phyloP scores from a whole-genome alignment of 371 early-diverging fungal species.

The Mucor circinelloides region DNA sequence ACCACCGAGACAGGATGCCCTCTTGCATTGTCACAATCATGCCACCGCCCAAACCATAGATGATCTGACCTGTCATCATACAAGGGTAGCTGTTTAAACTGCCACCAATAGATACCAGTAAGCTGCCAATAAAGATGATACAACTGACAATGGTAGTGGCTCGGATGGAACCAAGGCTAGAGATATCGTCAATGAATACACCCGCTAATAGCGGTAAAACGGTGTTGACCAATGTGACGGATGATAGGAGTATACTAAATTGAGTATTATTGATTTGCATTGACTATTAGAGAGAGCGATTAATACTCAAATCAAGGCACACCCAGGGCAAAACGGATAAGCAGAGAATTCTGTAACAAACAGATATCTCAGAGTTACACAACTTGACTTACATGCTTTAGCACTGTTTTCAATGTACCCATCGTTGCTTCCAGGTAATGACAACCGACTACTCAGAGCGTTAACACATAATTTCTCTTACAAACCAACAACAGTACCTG shows the following conservation, averaged over 20 bases:
- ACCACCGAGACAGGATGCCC: conserved; percentile 50
- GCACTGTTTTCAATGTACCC: conserved; percentile 43
- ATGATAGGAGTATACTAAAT: conserved; percentile 70
- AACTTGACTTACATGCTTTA: conserved; percentile 37
- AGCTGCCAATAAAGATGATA: conserved; percentile 36
- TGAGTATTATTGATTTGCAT: conserved; percentile 70
- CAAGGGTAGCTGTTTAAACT: conserved; percentile 33
- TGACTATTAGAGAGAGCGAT: conserved; percentile 16
- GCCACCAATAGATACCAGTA: conserved; percentile 38
- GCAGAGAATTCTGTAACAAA: not conserved
- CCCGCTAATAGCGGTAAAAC: conserved; percentile 70
- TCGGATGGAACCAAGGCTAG: conserved; percentile 40
- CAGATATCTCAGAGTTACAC: not conserved
- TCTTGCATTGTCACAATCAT: conserved; percentile 53
- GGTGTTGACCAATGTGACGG: conserved; percentile 73
- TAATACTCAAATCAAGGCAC: too few relatives aligned
- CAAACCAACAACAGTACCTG: conserved; percentile 10
- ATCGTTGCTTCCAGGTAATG: conserved; percentile 49
- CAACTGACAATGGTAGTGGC: conserved; percentile 39
- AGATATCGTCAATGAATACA: conserved; percentile 50
- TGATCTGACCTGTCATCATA: conserved; percentile 48
- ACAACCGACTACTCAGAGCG: conserved; percentile 29
- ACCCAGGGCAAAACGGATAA: conserved; percentile 13
- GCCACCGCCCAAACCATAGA: conserved; percentile 51
- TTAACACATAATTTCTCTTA: not conserved